phyloP scores from a whole-genome alignment of 208 protist genomes.

The Dictyostelium gargantuum region DNA sequence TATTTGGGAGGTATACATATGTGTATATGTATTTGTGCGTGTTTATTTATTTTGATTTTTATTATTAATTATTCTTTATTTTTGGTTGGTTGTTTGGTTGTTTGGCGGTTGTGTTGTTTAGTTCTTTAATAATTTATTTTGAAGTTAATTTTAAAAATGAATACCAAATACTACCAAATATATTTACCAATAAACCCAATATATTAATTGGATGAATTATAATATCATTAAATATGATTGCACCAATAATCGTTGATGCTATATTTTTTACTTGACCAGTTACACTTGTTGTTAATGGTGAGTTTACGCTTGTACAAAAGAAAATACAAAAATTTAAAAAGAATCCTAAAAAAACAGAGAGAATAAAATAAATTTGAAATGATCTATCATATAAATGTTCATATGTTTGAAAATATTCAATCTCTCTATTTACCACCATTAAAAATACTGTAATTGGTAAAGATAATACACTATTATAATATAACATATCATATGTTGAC shows the following conservation, averaged over 20 bases:
- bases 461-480: slow-evolving; percentile 83
- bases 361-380: slow-evolving; percentile 75
- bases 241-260: slow-evolving; percentile 76
- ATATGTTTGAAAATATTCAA: slow-evolving; percentile 6
- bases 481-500: slow-evolving; percentile 78
- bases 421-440: slow-evolving; percentile 41
- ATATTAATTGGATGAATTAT: slow-evolving; percentile 75
- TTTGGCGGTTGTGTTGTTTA: no score
- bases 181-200: slow-evolving; percentile 78
- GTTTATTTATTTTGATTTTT: no score
- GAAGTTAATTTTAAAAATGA: slow-evolving; percentile 55
- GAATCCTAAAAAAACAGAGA: slow-evolving; percentile 79
- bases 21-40: no score
- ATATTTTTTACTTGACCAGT: slow-evolving; percentile 84
- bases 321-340: slow-evolving; percentile 87
- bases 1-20: no score
- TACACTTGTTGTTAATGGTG: slow-evolving; percentile 88
- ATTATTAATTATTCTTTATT: no score
- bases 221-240: slow-evolving; percentile 77
- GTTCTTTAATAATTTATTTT: background rate
- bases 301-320: slow-evolving; percentile 88
- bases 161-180: slow-evolving; percentile 80
- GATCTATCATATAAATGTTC: background rate
- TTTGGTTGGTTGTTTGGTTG: no score
- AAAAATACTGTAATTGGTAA: slow-evolving; percentile 75